Percentiles rank a stretch among this genome's conserved stretches.
Conservation (phyloP, 2,329 filamentous ascomycete genomes). For the Verticillium albo-atrum region DNA sequence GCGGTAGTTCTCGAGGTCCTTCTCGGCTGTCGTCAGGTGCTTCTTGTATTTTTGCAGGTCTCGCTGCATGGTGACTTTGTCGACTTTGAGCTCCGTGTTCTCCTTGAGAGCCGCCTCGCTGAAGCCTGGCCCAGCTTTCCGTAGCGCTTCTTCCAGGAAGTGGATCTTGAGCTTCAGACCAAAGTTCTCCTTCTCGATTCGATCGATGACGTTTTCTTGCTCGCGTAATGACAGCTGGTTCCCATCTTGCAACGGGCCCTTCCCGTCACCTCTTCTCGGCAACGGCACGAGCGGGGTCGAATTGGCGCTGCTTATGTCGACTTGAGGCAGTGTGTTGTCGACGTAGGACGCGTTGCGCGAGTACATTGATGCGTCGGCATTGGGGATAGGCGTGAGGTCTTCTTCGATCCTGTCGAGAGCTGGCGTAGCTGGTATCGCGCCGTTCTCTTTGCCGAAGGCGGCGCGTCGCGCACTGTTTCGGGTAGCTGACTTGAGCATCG, state of each 20-base stretch:
- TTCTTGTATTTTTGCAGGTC: slow-evolving; percentile 87
- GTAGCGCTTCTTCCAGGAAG: slow-evolving; percentile 86
- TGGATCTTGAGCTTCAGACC: slow-evolving; percentile 95
- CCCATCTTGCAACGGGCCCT: slow-evolving; percentile 72
- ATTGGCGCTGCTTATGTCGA: slow-evolving; percentile 73
- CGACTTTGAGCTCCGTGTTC: slow-evolving; percentile 93
- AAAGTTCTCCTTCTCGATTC: slow-evolving; percentile 98
- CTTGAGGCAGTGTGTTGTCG: slow-evolving; percentile 69
- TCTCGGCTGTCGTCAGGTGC: slow-evolving; percentile 74
- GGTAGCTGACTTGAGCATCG: slow-evolving; percentile 78
- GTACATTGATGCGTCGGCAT: slow-evolving; percentile 68
- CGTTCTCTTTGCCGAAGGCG: slow-evolving; percentile 57
- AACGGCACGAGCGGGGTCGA: slow-evolving; percentile 77
- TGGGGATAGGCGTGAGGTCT: slow-evolving; percentile 70
- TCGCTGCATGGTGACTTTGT: slow-evolving; percentile 82
- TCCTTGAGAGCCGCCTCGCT: slow-evolving; percentile 86
- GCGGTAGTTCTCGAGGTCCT: slow-evolving; percentile 78
- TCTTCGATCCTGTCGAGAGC: slow-evolving; percentile 62
- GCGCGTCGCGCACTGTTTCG: slow-evolving; percentile 63
- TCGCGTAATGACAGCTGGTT: slow-evolving; percentile 90
- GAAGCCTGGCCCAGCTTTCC: slow-evolving; percentile 83
- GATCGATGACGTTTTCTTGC: slow-evolving; percentile 92
- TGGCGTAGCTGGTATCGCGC: slow-evolving; percentile 61
- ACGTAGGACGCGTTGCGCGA: slow-evolving; percentile 61
- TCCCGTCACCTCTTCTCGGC: slow-evolving; percentile 57